phyloP scores from a whole-genome alignment of 2,329 filamentous ascomycete genomes.

The Cylindrodendrum hubeiense region DNA sequence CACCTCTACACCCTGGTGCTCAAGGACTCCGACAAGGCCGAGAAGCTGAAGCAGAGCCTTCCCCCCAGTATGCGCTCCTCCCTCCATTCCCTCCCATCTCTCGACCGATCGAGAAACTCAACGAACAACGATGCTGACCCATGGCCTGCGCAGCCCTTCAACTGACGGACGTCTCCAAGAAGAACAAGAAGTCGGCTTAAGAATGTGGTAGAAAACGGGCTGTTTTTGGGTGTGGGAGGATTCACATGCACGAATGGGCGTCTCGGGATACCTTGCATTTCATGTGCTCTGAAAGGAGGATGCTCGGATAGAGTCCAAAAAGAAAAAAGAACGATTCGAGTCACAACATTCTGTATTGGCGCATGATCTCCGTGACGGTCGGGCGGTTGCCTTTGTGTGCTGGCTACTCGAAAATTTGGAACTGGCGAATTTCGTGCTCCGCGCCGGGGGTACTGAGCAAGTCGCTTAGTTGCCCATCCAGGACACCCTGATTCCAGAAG shows the following conservation, averaged over 20 bases:
- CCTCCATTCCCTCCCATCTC: background rate
- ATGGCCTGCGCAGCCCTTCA: constrained; percentile 57
- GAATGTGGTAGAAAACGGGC: constrained; percentile 40
- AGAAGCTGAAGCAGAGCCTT: constrained; percentile 99
- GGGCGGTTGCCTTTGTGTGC: constrained; percentile 8
- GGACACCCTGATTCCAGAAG: constrained; percentile 53
- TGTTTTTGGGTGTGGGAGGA: constrained; percentile 47
- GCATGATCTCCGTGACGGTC: constrained; percentile 25
- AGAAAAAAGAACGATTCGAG: constrained; percentile 51
- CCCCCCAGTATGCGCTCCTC: constrained; percentile 83
- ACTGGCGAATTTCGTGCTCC: constrained; percentile 37
- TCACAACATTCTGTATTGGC: constrained; percentile 35
- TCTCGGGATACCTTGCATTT: constrained; percentile 69
- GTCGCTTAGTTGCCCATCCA: constrained; percentile 48
- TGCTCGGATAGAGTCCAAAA: constrained; percentile 54
- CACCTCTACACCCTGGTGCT: constrained; percentile 98
- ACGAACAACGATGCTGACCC: constrained; percentile 11
- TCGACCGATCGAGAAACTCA: constrained; percentile 1
- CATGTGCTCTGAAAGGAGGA: constrained; percentile 55
- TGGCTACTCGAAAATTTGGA: constrained; percentile 43
- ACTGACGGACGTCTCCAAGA: constrained; percentile 68
- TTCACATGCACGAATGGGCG: constrained; percentile 62
- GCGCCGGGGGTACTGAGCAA: constrained; percentile 38
- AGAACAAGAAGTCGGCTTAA: constrained; percentile 56
- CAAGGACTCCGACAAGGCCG: constrained; percentile 99